Evolutionary conservation across 2,329 filamentous ascomycete genomes (phyloP), one percentile per base, ranked within the genome.

Genomic region (Cladophialophora yegresii): DNA sequence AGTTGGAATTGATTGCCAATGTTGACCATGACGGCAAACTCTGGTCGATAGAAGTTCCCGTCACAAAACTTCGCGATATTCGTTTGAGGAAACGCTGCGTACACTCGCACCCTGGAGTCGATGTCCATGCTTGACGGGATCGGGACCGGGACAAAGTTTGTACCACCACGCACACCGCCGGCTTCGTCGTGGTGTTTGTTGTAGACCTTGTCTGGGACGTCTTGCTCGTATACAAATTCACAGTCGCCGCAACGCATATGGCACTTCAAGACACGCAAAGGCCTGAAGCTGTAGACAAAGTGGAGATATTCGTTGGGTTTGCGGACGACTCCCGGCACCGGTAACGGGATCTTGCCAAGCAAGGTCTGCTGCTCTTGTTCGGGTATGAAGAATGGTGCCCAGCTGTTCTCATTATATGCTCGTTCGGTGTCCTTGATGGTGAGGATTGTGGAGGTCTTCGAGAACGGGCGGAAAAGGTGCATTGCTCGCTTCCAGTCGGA

Each of bases 301-400:
- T 68, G 67, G 55, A 70, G 66, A 54, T 70, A 67, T 16, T 69
- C 62, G 56, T 66, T 72, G 20, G 62, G 54, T 22, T 43, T 43
- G 50, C 62, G 62, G 22, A 56, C 62, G 32, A 50, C 59, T 36
- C 61, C 57, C 22, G 53, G 54, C 45, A 47, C 65, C 22, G 45
- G 58, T 16, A 57, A 56, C 62, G 47, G 58, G 33, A 43, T 43
- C 16, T 59, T 61, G 30, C 49, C 61, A 54, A 62, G 49, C 7
- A 53, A 6, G 1, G 26, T 53, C 8, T 54, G 54, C 13, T 57
- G 54, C 54, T 68, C 54, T n/a, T 67, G 51, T 30, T 67, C 36
- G 23, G 64, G 64, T 9, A 67, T 61, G 36, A 72, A 71, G 58
- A 72, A 72, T 3, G 71, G 71, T 40, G 68, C 67, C 71, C 71